These are phyloP conservation scores for Rhodotorula toruloides DNA, from an alignment of 768 basidiomycete species.

Conservation along the genomic window DNA sequence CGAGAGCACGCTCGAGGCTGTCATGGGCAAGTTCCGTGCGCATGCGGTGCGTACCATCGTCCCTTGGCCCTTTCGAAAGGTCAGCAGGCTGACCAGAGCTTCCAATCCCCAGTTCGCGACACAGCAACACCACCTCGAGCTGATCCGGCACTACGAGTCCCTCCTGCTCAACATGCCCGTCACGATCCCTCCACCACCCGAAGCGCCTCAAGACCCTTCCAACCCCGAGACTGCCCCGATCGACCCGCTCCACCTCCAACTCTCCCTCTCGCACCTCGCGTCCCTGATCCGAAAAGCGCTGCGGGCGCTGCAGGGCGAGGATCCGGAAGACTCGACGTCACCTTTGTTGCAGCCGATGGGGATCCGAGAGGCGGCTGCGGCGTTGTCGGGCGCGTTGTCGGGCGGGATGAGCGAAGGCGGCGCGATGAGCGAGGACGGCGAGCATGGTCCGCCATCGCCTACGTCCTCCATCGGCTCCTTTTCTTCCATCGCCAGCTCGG, in stretches of 20 bases:
- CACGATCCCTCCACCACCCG: constrained; percentile 44
- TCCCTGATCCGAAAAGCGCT: constrained; percentile 41
- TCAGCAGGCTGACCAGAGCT: neutral
- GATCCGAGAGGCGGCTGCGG: neutral
- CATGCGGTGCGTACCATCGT: constrained; percentile 63
- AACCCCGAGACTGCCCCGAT: constrained; percentile 9
- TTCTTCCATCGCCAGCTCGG: constrained; percentile 2
- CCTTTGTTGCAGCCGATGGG: constrained; percentile 12
- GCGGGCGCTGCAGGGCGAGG: constrained; percentile 41
- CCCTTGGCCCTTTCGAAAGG: rapidly evolving
- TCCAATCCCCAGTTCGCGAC: constrained; percentile 65
- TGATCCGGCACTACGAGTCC: constrained; percentile 83
- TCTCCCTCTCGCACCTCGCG: constrained; percentile 39
- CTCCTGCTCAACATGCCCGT: constrained; percentile 53
- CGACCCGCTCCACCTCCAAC: constrained; percentile 22
- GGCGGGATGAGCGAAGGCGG: neutral
- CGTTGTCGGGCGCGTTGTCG: neutral
- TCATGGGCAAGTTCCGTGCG: constrained; percentile 92
- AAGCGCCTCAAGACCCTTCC: constrained; percentile 14
- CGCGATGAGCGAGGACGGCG: neutral
- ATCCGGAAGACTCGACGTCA: constrained; percentile 33
- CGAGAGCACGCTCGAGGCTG: constrained; percentile 85
- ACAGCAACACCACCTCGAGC: constrained; percentile 77
- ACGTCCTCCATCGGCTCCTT: constrained; percentile 5
- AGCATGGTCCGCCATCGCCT: neutral